phyloP scores from a whole-genome alignment of 805 yeast genomes.

The Citeromyces nyonsensis region DNA sequence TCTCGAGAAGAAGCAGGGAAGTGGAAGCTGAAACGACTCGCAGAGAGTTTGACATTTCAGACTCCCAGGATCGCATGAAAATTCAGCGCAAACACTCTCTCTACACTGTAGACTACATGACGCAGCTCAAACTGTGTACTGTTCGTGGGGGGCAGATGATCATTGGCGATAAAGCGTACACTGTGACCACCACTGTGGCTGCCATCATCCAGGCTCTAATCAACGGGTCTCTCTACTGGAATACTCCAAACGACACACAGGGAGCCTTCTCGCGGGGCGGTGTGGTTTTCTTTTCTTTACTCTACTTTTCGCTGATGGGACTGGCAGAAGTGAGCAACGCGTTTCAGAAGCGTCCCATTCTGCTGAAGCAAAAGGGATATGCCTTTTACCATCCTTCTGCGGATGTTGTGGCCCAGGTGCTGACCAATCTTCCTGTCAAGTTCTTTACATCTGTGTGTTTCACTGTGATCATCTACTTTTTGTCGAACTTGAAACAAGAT shows the following conservation, averaged over 20 bases:
- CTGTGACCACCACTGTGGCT: slow-evolving; percentile 27
- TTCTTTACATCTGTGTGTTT: slow-evolving; percentile 25
- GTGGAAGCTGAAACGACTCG: slow-evolving; percentile 9
- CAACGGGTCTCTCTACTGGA: slow-evolving; percentile 46
- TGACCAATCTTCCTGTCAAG: slow-evolving; percentile 53
- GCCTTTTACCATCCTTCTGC: slow-evolving; percentile 64
- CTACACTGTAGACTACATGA: slow-evolving; percentile 23
- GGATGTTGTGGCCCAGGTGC: slow-evolving; percentile 47
- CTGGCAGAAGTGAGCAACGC: slow-evolving; percentile 28
- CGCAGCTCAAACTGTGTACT: slow-evolving; percentile 33
- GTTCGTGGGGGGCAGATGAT: slow-evolving; percentile 38
- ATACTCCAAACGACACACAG: slow-evolving; percentile 27
- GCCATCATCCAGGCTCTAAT: slow-evolving; percentile 41
- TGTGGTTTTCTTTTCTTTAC: slow-evolving; percentile 38
- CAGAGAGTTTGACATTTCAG: slow-evolving; percentile 8
- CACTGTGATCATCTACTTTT: slow-evolving; percentile 35
- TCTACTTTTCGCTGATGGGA: slow-evolving; percentile 34
- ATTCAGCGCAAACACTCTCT: slow-evolving; percentile 12
- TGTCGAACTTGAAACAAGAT: slow-evolving; percentile 29
- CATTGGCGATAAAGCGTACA: slow-evolving; percentile 38
- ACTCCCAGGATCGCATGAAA: slow-evolving; percentile 20
- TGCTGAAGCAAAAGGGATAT: slow-evolving; percentile 57
- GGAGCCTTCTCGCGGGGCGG: slow-evolving; percentile 59
- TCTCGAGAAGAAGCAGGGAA: slow-evolving; percentile 4
- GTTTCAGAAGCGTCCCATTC: slow-evolving; percentile 39